These are phyloP conservation scores for Lachancea quebecensis DNA, from an alignment of 805 yeast species.

Conservation along the genomic window DNA sequence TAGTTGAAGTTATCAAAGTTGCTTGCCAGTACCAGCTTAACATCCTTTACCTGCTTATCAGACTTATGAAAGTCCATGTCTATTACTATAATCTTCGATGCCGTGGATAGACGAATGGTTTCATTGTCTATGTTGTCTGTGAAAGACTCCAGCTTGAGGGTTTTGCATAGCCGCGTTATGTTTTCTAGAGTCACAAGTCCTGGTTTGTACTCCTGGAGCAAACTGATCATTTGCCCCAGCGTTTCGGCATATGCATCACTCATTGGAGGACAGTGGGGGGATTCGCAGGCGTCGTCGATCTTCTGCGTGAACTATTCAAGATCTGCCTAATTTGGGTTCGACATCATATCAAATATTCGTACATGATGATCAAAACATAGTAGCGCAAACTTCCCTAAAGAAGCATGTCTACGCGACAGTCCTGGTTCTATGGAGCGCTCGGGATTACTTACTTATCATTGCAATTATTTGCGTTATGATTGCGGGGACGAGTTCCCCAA, in stretches of 20 bases:
- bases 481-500: too few species aligned
- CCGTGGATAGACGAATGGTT: slow-evolving; percentile 29
- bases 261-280: slow-evolving; percentile 8
- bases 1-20: slow-evolving; percentile 33
- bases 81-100: slow-evolving; percentile 32
- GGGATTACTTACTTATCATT: too few species aligned
- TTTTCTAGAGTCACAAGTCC: slow-evolving; percentile 29
- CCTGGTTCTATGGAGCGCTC: too few species aligned
- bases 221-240: slow-evolving; percentile 25
- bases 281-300: too few species aligned
- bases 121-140: slow-evolving; percentile 26
- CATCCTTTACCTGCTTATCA: slow-evolving; percentile 26
- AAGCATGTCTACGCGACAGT: too few species aligned
- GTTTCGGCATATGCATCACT: slow-evolving; percentile 24
- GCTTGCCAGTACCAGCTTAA: slow-evolving; percentile 32
- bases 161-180: slow-evolving; percentile 30
- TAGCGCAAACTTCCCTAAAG: too few species aligned
- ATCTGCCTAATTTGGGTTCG: too few species aligned
- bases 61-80: slow-evolving; percentile 30
- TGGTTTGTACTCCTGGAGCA: slow-evolving; percentile 29
- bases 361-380: too few species aligned
- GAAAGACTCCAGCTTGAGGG: slow-evolving; percentile 30
- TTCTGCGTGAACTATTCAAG: too few species aligned
- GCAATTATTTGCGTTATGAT: too few species aligned
- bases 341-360: too few species aligned